Evolutionary conservation across 148 eudicot species (phyloP).

Genomic region (Vaccinium macrocarpon): DNA sequence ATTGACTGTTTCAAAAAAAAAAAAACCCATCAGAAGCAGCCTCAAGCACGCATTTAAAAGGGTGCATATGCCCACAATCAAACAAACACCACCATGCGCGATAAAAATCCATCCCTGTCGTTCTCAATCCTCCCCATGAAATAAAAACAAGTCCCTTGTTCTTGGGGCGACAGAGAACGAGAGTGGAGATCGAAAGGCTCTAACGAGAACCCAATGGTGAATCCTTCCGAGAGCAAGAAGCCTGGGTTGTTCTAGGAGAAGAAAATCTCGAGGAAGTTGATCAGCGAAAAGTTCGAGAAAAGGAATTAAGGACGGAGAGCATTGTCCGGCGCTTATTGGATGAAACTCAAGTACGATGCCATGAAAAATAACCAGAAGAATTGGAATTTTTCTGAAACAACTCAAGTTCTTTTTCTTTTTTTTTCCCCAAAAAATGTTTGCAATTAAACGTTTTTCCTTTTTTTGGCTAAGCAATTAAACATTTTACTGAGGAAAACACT

Average conservation of each 20-base stretch:
- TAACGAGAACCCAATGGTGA: not conserved
- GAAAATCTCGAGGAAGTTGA: conserved; percentile 15
- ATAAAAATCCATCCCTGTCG: not conserved
- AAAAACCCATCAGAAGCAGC: no score
- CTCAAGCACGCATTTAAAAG: no score
- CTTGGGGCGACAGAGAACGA: not conserved
- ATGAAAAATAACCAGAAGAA: conserved; percentile 20
- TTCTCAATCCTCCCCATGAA: not conserved
- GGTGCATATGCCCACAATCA: no score
- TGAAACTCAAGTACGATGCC: conserved; percentile 28
- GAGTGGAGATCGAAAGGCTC: no score
- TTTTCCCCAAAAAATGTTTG: no score
- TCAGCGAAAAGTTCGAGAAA: conserved; percentile 30
- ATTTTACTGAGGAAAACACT: no score
- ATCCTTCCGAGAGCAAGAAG: not conserved
- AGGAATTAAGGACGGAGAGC: not conserved
- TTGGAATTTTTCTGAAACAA: not conserved
- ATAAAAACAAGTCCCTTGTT: not conserved
- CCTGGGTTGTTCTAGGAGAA: not conserved
- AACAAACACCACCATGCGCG: no score
- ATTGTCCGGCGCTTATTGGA: conserved; percentile 25
- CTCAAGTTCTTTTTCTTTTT: no score
- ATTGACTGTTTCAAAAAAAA: no score
- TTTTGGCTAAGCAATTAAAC: no score
- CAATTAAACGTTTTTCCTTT: no score